Base-by-base conservation (phyloP, 2,329 filamentous ascomycete genomes). In the Penicillium sp. region DNA sequence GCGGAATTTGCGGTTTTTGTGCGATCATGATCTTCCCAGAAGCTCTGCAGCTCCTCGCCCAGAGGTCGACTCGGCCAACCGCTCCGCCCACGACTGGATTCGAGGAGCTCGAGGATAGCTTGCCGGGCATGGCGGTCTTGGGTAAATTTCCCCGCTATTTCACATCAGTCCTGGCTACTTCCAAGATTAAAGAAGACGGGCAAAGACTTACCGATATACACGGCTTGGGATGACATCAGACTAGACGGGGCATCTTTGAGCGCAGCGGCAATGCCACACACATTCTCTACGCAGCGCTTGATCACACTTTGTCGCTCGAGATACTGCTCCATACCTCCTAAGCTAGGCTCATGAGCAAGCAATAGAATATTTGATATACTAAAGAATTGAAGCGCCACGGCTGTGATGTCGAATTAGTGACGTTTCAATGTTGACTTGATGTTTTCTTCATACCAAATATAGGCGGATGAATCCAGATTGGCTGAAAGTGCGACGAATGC, bases 241-340 rank as follows among this genome's bases (percentile, higher is more conserved):
- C 61, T 61, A 7, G 62, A 66, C 6, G 58, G 56, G 27, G 57
- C 50, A 44, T 68, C 66, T n/a, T 57, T 65, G 11, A 66, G 41
- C 0, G 57, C 57, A 46, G 57, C 56, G 11, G 64, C 63, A 53
- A 68, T 64, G 5, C 65, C 64, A 55, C 64, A 65, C 11, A 68
- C 63, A n/a, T 55, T 54, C 22, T 64, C 58, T 11, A 62, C 57
- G 32, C 55, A 59, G 14, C 45, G 54, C 24, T 57, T 50, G 4
- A 69, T 55, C 1, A 45, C 32, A 1, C 45, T 55, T 21, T 67
- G 64, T 13, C 58, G 57, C 21, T 58, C 34, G 1, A 65, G 29
- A 24, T 60, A 64, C 5, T 60, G 38, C 14, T 58, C 54, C 6
- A 64, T 43, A 2, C 65, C 66, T 6, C 61, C 58, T 4, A 64